Conservation (phyloP, 805 yeast genomes). For the Barnettozyma populi region DNA sequence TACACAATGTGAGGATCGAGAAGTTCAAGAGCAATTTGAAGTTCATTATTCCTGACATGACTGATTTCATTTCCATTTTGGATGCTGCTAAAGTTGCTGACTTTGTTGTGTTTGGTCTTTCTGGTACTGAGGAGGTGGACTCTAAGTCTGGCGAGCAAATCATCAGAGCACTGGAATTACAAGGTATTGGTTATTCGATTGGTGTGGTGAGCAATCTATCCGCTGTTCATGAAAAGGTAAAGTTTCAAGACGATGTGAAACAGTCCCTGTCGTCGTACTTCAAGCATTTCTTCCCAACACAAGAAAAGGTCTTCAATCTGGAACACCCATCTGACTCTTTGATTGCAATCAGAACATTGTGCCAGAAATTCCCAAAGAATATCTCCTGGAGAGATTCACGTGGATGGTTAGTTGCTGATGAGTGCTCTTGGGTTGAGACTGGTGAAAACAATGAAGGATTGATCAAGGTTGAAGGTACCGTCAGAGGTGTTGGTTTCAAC, state of each 20-base stretch:
- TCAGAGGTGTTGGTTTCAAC: slow-evolving; percentile 81
- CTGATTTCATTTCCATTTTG: slow-evolving; percentile 59
- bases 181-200: slow-evolving; percentile 80
- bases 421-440: slow-evolving; percentile 37
- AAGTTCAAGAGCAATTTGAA: slow-evolving; percentile 75
- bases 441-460: slow-evolving; percentile 28
- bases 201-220: slow-evolving; percentile 77
- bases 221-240: slow-evolving; percentile 61
- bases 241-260: slow-evolving; percentile 66
- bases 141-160: slow-evolving; percentile 80
- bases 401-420: slow-evolving; percentile 79
- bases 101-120: slow-evolving; percentile 82
- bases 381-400: slow-evolving; percentile 91
- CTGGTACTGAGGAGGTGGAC: slow-evolving; percentile 82
- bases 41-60: slow-evolving; percentile 64
- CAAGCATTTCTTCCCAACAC: slow-evolving; percentile 73
- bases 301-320: slow-evolving; percentile 69
- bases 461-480: slow-evolving; percentile 71
- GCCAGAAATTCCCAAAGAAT: slow-evolving; percentile 83
- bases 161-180: slow-evolving; percentile 81
- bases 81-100: slow-evolving; percentile 90
- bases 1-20: slow-evolving; percentile 45
- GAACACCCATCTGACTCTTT: slow-evolving; percentile 65
- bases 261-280: slow-evolving; percentile 62
- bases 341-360: slow-evolving; percentile 66